These are phyloP conservation scores for Hypoxylon trugodes DNA, from an alignment of 495 filamentous ascomycete genomes.

Conservation along the genomic window DNA sequence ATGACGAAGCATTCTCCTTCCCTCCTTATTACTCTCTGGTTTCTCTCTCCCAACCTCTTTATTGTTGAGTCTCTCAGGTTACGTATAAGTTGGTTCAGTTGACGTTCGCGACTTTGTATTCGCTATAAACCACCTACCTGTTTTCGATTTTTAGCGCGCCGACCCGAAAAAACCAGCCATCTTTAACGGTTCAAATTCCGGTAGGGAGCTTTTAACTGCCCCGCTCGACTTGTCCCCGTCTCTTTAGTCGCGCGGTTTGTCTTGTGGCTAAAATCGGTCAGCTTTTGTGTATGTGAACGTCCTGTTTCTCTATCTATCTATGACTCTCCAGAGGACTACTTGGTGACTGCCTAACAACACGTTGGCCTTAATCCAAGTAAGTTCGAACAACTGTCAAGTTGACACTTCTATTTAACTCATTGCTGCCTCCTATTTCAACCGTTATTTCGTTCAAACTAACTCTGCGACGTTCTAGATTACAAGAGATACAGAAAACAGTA, in stretches of 20 bases:
- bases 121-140: neutral
- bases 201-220: conserved; percentile 18
- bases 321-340: conserved; percentile 5
- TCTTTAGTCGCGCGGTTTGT: conserved; percentile 28
- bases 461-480: conserved; percentile 3
- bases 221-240: conserved; percentile 25
- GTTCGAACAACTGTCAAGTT: neutral
- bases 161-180: conserved; percentile 11
- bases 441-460: conserved; percentile 3
- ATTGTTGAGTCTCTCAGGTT: conserved; percentile 1
- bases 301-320: conserved; percentile 7
- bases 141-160: conserved; percentile 8
- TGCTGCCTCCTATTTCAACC: neutral
- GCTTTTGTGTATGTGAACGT: conserved; percentile 11
- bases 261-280: conserved; percentile 38
- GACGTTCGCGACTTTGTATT: neutral
- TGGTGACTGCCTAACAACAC: conserved; percentile 32
- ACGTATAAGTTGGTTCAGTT: conserved; percentile 9
- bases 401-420: neutral
- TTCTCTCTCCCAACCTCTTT: conserved; percentile 29
- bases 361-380: conserved; percentile 25
- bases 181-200: neutral
- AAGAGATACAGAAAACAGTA: neutral
- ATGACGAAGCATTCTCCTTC: conserved; percentile 28
- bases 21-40: conserved; percentile 10